Conservation (phyloP, 441 rosid species). For the Brassica balearica region DNA sequence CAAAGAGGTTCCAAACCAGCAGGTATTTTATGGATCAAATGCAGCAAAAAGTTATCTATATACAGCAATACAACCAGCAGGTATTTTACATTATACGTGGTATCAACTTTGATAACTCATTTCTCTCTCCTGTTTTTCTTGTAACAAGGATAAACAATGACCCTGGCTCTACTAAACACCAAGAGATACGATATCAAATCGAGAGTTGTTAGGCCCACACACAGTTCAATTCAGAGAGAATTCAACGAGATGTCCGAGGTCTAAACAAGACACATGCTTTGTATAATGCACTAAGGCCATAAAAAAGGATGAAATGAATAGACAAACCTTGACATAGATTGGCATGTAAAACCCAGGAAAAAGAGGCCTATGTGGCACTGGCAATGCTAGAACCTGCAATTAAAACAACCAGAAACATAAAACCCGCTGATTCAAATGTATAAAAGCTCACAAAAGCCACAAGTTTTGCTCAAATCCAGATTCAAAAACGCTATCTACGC, state of each 20-base stretch:
- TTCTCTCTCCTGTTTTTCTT: constrained; percentile 9
- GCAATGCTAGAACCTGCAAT: constrained; percentile 73
- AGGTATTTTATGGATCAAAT: no score
- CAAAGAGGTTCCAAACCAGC: not conserved
- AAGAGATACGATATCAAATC: no score
- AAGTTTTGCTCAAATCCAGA: constrained; percentile 6
- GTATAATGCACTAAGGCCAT: not conserved
- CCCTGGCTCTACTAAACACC: not conserved
- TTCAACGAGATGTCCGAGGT: not conserved
- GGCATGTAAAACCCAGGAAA: constrained; percentile 99
- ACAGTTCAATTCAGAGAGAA: not conserved
- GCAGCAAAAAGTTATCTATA: constrained; percentile 6
- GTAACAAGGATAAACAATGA: constrained; percentile 1
- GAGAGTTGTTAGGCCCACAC: no score
- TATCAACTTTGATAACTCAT: not conserved
- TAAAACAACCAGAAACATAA: constrained; percentile 14
- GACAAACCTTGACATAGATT: constrained; percentile 87
- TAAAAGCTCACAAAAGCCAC: constrained; percentile 9
- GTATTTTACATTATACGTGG: not conserved
- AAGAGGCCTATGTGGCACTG: constrained; percentile 90
- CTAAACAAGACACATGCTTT: constrained; percentile 7
- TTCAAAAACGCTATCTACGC: constrained; percentile 7
- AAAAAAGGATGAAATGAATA: not conserved
- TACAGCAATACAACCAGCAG: constrained; percentile 7
- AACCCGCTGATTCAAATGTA: not conserved